These are phyloP conservation scores for Gautieria morchelliformis DNA, from an alignment of 768 basidiomycete species.

Conservation along the genomic window DNA sequence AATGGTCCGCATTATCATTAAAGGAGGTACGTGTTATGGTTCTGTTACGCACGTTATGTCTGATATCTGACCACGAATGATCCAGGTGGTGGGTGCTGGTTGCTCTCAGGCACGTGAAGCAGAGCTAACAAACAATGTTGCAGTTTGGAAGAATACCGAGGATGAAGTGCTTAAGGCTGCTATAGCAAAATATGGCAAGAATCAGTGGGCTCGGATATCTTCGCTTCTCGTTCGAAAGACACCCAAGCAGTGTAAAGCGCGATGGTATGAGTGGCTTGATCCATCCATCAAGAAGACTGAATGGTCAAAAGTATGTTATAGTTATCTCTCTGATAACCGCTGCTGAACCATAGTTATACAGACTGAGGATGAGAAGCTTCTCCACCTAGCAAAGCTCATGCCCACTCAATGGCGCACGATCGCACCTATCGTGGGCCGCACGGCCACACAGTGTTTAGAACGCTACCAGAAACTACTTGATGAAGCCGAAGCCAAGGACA, in stretches of 20 bases:
- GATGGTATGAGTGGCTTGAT: conserved; percentile 99
- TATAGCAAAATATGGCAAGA: conserved; percentile 95
- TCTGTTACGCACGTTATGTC: not conserved
- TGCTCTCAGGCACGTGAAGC: not conserved
- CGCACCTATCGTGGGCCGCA: conserved; percentile 95
- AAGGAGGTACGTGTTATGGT: conserved; percentile 52
- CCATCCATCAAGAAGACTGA: conserved; percentile 99
- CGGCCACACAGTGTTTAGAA: conserved; percentile 95
- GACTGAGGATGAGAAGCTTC: conserved; percentile 97
- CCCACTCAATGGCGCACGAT: conserved; percentile 99
- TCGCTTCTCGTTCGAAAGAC: conserved; percentile 97
- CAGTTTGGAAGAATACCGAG: conserved; percentile 70
- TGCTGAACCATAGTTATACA: conserved; percentile 20
- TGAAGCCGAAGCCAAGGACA: conserved; percentile 94
- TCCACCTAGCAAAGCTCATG: conserved; percentile 97
- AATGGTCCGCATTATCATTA: conserved; percentile 89
- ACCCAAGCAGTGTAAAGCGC: conserved; percentile 98
- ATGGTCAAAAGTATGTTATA: conserved; percentile 80
- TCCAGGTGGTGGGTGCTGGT: conserved; percentile 4
- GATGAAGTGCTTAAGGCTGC: conserved; percentile 99
- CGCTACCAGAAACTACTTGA: conserved; percentile 97
- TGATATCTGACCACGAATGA: not conserved
- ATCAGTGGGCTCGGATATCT: conserved; percentile 98
- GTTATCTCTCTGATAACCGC: not conserved
- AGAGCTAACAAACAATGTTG: not conserved